phyloP scores from a whole-genome alignment of 768 basidiomycete genomes.

The Strobilomyces echinocephalus region DNA sequence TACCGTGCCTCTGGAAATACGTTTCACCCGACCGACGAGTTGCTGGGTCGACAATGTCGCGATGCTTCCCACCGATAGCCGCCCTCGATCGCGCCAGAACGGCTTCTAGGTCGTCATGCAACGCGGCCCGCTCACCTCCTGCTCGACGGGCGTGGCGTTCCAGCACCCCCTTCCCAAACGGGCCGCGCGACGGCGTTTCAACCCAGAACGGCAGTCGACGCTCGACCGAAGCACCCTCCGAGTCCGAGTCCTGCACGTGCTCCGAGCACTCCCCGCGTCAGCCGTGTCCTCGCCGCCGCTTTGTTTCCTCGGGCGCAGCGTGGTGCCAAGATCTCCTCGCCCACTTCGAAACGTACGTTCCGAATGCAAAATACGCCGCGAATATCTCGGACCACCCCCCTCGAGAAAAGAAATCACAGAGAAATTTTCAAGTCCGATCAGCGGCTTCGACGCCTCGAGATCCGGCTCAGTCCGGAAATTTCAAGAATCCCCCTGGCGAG shows the following conservation, averaged over 20 bases:
- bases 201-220: no score
- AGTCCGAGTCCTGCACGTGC: no score
- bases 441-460: conserved; percentile 17
- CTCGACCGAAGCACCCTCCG: no score
- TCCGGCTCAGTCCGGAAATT: conserved; percentile 14
- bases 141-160: neutral
- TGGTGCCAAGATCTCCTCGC: conserved; percentile 1
- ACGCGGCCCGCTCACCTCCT: neutral
- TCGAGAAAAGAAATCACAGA: conserved; percentile 7
- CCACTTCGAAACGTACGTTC: conserved; percentile 1
- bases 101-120: conserved; percentile 22
- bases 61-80: conserved; percentile 9
- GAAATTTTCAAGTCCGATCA: conserved; percentile 13
- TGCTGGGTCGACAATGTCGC: no score
- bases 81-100: conserved; percentile 15
- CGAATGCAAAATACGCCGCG: conserved; percentile 14
- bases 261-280: neutral
- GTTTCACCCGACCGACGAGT: no score
- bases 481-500: conserved; percentile 12
- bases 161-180: conserved; percentile 3
- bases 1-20: neutral
- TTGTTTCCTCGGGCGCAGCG: conserved; percentile 6
- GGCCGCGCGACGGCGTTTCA: no score
- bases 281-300: neutral
- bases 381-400: conserved; percentile 15